phyloP scores from a whole-genome alignment of 768 basidiomycete genomes.

The Mycena indigotica region DNA sequence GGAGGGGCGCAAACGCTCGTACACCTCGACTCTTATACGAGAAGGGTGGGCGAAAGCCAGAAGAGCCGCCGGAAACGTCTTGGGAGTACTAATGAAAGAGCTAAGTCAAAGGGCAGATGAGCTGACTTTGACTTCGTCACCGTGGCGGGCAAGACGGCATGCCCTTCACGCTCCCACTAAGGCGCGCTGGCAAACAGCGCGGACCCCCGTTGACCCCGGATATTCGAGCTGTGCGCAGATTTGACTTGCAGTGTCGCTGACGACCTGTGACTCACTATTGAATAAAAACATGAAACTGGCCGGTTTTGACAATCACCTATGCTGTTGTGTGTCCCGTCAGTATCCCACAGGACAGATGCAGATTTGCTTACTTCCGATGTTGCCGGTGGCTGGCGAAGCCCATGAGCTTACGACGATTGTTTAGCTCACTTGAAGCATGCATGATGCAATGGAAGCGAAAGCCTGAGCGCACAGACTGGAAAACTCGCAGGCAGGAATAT shows the following conservation, averaged over 20 bases:
- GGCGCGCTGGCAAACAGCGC: neutral
- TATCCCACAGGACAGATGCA: neutral
- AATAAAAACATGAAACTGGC: too few species aligned
- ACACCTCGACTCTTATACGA: neutral
- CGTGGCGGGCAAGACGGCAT: neutral
- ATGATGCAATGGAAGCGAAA: neutral
- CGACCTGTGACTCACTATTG: too few species aligned
- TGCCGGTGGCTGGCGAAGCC: neutral
- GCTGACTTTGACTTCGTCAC: constrained; percentile 3
- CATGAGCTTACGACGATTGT: neutral
- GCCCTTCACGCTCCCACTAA: neutral
- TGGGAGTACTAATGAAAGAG: constrained; percentile 1
- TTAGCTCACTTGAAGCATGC: neutral
- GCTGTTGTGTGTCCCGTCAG: neutral
- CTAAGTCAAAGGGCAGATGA: constrained; percentile 1
- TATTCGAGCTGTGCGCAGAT: neutral
- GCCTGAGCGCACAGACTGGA: neutral
- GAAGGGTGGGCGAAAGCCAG: neutral
- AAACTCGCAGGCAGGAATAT: too few species aligned
- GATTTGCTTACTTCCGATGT: neutral
- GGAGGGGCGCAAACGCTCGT: neutral
- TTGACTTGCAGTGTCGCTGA: too few species aligned
- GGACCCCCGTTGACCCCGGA: neutral
- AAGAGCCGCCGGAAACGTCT: neutral
- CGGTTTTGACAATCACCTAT: neutral